phyloP scores from a whole-genome alignment of 1,284 basidiomycete species.

The Malassezia sp. region DNA sequence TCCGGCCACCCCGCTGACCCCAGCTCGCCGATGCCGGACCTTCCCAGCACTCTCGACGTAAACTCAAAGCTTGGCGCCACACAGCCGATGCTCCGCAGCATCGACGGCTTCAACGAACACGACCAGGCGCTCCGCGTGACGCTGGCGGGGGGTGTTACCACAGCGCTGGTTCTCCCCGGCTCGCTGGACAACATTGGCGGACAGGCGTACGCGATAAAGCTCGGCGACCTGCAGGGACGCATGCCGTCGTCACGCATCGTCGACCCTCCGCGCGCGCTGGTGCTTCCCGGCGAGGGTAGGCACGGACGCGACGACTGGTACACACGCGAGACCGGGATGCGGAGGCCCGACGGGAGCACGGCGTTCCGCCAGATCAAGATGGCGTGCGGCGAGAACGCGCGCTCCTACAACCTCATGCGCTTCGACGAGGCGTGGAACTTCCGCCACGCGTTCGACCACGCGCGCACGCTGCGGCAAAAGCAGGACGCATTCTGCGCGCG shows the following conservation, averaged over 20 bases:
- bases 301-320: slow-evolving; percentile 7
- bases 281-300: slow-evolving; percentile 24
- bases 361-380: slow-evolving; percentile 38
- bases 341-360: slow-evolving; percentile 24
- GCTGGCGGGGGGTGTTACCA: slow-evolving; percentile 60
- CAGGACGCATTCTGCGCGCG: slow-evolving; percentile 61
- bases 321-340: slow-evolving; percentile 21
- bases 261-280: slow-evolving; percentile 31
- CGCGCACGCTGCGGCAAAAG: slow-evolving; percentile 59
- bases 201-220: slow-evolving; percentile 61
- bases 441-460: slow-evolving; percentile 59
- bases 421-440: slow-evolving; percentile 57
- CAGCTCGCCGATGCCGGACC: slow-evolving; percentile 17
- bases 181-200: slow-evolving; percentile 58
- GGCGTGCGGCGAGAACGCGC: slow-evolving; percentile 51
- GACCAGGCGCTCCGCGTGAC: slow-evolving; percentile 55
- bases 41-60: slow-evolving; percentile 52
- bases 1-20: no score
- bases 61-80: slow-evolving; percentile 47
- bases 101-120: slow-evolving; percentile 58
- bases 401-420: slow-evolving; percentile 49
- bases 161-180: slow-evolving; percentile 58
- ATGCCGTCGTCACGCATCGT: slow-evolving; percentile 27
- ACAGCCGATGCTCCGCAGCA: slow-evolving; percentile 56
- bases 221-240: slow-evolving; percentile 51